Base-by-base conservation (phyloP, 305 asterid species). In the Fraxinus albicans region DNA sequence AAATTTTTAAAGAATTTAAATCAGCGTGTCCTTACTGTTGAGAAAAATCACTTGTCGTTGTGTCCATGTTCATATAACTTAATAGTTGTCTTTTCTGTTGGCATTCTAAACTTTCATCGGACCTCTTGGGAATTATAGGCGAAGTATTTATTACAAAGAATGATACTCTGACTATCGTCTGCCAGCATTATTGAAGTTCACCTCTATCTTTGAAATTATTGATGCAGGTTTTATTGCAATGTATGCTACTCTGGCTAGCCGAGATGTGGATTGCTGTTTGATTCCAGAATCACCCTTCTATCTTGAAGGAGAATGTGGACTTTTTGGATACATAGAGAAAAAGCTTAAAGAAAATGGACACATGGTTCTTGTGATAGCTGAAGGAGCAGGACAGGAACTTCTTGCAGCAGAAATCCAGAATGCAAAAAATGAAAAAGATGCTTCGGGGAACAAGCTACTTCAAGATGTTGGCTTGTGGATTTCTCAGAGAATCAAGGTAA, bases 351-450 rank as follows among this genome's bases (percentile, higher is more conserved):
- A 89, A 90, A 87, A 89, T 83, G 97, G 97, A 44, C 97, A 93
- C 85, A 91, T 91, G 94, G 97, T 91, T 85, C 89, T 93, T 85
- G 97, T 93, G 63, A 84, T 91, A 25, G 97, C 95, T 65, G 97
- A 93, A 89, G 97, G 97, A 90, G 97, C 95, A 73, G 97, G 92
- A 31, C 92, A 90, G 82, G 97, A 93, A 77, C 97, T 93, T 88
- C 90, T 93, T 67, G 83, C 88, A 33, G 90, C 60, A 67, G 85
- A 82, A 72, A 82, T 38, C 79, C 36, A 73, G 12, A 60, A 25
- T 27, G 60, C 90, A 38, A 91, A 84, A 84, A 72, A 89, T 35
- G 97, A 91, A 81, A 77, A 79, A 73, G 97, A 93, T 90, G 94
- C 96, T 88, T 92, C 96, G 34, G 97, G 95, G 73, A 93, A 93